Percentiles rank a stretch among this genome's conserved stretches.
These are phyloP conservation scores for Peronospora destructor DNA, from an alignment of 352 stramenopile genomes.

Conservation along the genomic window DNA sequence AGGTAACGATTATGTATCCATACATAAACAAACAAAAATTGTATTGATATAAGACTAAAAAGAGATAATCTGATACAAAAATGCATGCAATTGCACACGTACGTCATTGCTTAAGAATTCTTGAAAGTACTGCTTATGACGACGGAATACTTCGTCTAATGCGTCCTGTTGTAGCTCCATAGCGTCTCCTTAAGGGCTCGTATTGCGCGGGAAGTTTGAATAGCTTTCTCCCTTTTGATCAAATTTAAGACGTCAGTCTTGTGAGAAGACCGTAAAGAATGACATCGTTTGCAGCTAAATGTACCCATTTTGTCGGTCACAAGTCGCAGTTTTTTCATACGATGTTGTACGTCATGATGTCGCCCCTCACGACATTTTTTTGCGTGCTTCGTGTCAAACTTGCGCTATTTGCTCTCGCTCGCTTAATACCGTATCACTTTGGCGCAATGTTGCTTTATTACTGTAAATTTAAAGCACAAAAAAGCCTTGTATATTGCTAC, in stretches of 20 bases:
- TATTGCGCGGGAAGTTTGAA: slow-evolving; percentile 25
- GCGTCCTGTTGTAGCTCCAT: slow-evolving; percentile 83
- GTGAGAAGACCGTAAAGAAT: not conserved
- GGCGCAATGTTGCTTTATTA: no score
- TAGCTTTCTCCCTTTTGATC: slow-evolving; percentile 15
- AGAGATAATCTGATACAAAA: not conserved
- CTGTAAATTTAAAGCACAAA: no score
- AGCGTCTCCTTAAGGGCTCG: slow-evolving; percentile 9
- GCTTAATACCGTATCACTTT: no score
- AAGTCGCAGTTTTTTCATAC: no score
- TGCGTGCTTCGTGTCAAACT: no score
- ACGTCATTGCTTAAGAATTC: slow-evolving; percentile 76
- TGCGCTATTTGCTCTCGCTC: no score
- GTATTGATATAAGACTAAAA: not conserved
- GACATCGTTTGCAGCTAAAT: no score
- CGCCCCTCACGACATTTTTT: no score
- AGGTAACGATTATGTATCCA: slow-evolving; percentile 1
- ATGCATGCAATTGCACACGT: slow-evolving; percentile 5
- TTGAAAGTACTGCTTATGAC: slow-evolving; percentile 87
- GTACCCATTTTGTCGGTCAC: no score
- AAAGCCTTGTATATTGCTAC: no score
- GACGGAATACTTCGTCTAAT: slow-evolving; percentile 77
- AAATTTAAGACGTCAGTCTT: slow-evolving; percentile 3
- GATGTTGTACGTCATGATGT: no score
- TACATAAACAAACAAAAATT: not conserved